Evolutionary conservation across 805 yeast genomes (phyloP).

Genomic region (Candida sonorensis): DNA sequence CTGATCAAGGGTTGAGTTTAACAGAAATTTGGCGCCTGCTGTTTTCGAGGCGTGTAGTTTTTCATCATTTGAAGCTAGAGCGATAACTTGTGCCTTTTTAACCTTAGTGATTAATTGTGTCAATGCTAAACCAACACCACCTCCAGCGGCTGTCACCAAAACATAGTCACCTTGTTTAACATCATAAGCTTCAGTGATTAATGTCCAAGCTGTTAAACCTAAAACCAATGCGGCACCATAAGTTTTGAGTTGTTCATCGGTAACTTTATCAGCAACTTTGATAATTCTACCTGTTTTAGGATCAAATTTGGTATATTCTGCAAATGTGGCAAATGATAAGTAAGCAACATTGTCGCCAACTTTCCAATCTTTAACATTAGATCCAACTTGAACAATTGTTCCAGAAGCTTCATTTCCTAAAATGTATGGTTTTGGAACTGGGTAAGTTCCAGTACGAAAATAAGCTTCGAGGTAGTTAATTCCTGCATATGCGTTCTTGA

Average conservation of each 20-base stretch:
- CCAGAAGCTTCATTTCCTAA: conserved; percentile 74
- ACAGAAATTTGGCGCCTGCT: conserved; percentile 70
- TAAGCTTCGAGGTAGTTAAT: conserved; percentile 79
- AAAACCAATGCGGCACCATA: conserved; percentile 62
- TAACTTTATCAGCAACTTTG: conserved; percentile 41
- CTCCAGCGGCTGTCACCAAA: conserved; percentile 90
- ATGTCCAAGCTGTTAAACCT: conserved; percentile 75
- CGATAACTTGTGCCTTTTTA: conserved; percentile 77
- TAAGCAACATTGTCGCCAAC: conserved; percentile 73
- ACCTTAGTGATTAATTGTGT: conserved; percentile 49
- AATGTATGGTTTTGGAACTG: conserved; percentile 47
- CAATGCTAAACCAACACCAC: conserved; percentile 80
- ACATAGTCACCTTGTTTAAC: conserved; percentile 66
- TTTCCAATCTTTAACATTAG: conserved; percentile 41
- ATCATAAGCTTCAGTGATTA: conserved; percentile 56
- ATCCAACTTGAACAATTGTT: conserved; percentile 57
- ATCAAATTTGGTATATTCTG: conserved; percentile 59
- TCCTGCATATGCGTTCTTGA: conserved; percentile 74
- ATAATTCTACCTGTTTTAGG: conserved; percentile 29
- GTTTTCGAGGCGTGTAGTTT: conserved; percentile 60
- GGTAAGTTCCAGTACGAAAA: conserved; percentile 75
- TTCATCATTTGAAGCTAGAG: conserved; percentile 71
- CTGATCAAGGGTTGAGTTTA: conserved; percentile 37
- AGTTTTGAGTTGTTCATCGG: conserved; percentile 43
- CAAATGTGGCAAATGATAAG: conserved; percentile 47